phyloP scores from a whole-genome alignment of 2,329 filamentous ascomycete genomes.

The Pseudofabraea citricarpa region DNA sequence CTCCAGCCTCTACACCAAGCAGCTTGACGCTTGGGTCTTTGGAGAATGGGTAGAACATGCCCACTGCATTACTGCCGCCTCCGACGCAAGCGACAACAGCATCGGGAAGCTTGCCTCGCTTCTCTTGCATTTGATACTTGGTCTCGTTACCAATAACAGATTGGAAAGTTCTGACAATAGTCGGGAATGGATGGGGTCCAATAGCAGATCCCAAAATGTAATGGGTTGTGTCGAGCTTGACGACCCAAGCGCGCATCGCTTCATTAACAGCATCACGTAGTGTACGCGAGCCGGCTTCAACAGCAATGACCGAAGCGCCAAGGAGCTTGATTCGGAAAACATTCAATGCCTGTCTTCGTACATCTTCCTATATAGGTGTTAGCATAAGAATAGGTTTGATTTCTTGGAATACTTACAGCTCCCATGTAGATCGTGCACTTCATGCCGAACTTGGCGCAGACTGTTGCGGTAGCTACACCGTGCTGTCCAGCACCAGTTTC shows the following conservation, averaged over 20 bases:
- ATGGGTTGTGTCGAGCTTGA: conserved; percentile 87
- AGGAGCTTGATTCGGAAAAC: conserved; percentile 98
- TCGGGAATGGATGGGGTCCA: conserved; percentile 95
- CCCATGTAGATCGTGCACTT: conserved; percentile 98
- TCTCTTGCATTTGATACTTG: conserved; percentile 81
- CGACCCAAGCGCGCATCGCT: conserved; percentile 89
- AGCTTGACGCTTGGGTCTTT: conserved; percentile 81
- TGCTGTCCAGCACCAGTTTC: conserved; percentile 98
- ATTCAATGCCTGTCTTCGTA: conserved; percentile 91
- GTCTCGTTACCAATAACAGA: conserved; percentile 94
- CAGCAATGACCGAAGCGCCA: conserved; percentile 85
- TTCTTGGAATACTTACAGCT: conserved; percentile 38
- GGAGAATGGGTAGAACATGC: conserved; percentile 98
- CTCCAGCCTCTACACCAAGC: conserved; percentile 90
- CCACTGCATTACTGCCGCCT: conserved; percentile 88
- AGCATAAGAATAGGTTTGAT: conserved; percentile 2
- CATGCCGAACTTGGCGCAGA: conserved; percentile 98
- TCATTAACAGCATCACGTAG: conserved; percentile 91
- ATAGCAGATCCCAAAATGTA: conserved; percentile 98
- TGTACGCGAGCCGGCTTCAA: conserved; percentile 83
- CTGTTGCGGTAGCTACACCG: conserved; percentile 93
- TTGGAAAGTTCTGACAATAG: conserved; percentile 96
- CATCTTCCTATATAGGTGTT: conserved; percentile 60
- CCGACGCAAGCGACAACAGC: conserved; percentile 96
- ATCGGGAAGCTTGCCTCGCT: conserved; percentile 85